Percentiles rank a stretch among this genome's conserved stretches.
These are phyloP conservation scores for Fragaria iinumae DNA, from an alignment of 306 rosid genomes.

Conservation along the genomic window DNA sequence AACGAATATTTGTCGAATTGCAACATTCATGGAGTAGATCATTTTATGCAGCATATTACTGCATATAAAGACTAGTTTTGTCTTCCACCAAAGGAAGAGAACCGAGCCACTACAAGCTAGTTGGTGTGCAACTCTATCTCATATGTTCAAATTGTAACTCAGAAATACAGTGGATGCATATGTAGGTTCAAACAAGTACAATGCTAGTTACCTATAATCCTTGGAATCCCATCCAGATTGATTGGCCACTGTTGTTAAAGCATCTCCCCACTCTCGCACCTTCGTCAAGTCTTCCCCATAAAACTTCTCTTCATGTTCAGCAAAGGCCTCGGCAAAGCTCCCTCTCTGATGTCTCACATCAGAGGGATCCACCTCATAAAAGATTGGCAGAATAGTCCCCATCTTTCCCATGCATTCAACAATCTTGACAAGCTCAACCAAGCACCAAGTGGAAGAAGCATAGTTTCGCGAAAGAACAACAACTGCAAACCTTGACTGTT, in stretches of 20 bases:
- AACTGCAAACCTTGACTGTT: background rate
- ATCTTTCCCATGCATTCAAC: background rate
- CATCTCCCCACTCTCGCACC: constrained; percentile 9
- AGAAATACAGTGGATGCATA: too few species aligned
- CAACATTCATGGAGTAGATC: too few species aligned
- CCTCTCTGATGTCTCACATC: background rate
- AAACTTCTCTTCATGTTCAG: background rate
- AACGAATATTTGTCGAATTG: too few species aligned
- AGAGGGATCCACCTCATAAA: background rate
- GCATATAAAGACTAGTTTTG: too few species aligned
- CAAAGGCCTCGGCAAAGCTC: constrained; percentile 4
- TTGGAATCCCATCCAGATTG: constrained; percentile 6
- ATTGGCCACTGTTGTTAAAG: background rate
- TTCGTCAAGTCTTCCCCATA: background rate
- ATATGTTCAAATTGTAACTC: too few species aligned
- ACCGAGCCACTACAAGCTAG: too few species aligned
- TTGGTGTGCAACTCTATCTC: too few species aligned
- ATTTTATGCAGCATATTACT: too few species aligned
- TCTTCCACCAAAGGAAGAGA: too few species aligned
- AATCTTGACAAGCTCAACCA: background rate
- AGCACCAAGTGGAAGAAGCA: constrained; percentile 5
- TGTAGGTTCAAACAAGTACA: too few species aligned
- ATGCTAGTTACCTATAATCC: background rate
- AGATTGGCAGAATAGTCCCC: constrained; percentile 1
- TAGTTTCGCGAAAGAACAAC: background rate